These are phyloP conservation scores for Cucumis sativus DNA, from an alignment of 306 rosid genomes.

Conservation along the genomic window DNA sequence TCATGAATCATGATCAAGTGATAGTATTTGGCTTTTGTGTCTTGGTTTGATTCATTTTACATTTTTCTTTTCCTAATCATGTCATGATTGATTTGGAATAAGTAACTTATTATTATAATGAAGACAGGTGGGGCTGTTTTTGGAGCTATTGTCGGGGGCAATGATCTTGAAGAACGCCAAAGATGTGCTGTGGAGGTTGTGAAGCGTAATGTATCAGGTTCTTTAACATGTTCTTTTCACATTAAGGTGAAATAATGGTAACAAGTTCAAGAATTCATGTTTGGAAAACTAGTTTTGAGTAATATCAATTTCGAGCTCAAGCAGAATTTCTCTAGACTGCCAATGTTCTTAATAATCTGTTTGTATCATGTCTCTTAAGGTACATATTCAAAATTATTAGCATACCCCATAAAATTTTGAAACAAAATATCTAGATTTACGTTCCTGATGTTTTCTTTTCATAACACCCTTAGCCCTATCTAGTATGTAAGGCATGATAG, in stretches of 20 bases:
- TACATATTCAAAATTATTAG: background rate
- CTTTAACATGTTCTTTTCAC: background rate
- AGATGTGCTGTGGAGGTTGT: constrained; percentile 79
- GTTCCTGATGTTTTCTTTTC: background rate
- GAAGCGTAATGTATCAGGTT: constrained; percentile 74
- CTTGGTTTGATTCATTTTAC: background rate
- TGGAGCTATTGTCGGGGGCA: constrained; percentile 93
- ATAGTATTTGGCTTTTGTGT: background rate
- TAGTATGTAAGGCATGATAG: background rate
- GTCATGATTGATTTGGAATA: constrained; percentile 4
- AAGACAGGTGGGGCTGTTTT: constrained; percentile 61
- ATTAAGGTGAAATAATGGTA: background rate
- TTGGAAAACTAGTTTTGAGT: background rate
- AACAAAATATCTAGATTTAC: background rate
- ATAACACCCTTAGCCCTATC: background rate
- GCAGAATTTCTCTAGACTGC: background rate
- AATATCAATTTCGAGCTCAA: background rate
- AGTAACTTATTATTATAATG: constrained; percentile 8
- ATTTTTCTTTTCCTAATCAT: background rate
- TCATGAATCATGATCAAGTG: background rate
- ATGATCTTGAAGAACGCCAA: constrained; percentile 54
- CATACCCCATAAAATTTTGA: background rate
- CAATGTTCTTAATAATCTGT: background rate
- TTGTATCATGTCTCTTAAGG: background rate
- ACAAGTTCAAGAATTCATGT: background rate